These are phyloP conservation scores for Apostasia ramifera DNA, from an alignment of 106 monocot genomes.

Conservation along the genomic window DNA sequence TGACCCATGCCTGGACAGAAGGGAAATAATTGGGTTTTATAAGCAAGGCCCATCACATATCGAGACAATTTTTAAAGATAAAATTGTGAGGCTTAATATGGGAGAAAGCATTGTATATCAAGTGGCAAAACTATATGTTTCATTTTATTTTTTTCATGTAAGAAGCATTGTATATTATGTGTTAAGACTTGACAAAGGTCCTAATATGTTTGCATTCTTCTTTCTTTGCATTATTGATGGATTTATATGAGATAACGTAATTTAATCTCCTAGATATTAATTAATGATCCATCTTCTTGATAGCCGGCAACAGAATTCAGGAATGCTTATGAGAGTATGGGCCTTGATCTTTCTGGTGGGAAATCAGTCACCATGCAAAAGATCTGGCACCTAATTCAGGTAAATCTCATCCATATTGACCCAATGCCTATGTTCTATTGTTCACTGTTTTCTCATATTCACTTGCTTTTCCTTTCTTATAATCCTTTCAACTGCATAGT, in stretches of 20 bases:
- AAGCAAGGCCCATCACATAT: too few species aligned
- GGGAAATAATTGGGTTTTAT: too few species aligned
- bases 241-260: background rate
- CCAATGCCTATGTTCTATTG: background rate
- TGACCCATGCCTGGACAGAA: too few species aligned
- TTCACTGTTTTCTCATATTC: background rate
- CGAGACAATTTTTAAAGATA: too few species aligned
- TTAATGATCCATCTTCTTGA: constrained; percentile 12
- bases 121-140: too few species aligned
- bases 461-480: background rate
- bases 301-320: constrained; percentile 84
- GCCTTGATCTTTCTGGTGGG: constrained; percentile 39
- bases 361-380: constrained; percentile 94
- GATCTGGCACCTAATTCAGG: constrained; percentile 96
- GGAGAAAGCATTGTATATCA: too few species aligned
- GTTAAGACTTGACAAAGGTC: too few species aligned
- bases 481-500: background rate
- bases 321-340: constrained; percentile 66
- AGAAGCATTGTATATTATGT: too few species aligned
- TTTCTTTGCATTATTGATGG: background rate
- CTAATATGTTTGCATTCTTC: background rate
- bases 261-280: constrained; percentile 2
- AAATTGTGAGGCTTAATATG: too few species aligned
- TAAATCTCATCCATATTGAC: constrained; percentile 13
- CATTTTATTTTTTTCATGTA: too few species aligned